Percentiles rank a stretch among this genome's conserved stretches.
Evolutionary conservation across 2,329 filamentous ascomycete genomes (phyloP).

Genomic region (Magnaporthiopsis incrustans): DNA sequence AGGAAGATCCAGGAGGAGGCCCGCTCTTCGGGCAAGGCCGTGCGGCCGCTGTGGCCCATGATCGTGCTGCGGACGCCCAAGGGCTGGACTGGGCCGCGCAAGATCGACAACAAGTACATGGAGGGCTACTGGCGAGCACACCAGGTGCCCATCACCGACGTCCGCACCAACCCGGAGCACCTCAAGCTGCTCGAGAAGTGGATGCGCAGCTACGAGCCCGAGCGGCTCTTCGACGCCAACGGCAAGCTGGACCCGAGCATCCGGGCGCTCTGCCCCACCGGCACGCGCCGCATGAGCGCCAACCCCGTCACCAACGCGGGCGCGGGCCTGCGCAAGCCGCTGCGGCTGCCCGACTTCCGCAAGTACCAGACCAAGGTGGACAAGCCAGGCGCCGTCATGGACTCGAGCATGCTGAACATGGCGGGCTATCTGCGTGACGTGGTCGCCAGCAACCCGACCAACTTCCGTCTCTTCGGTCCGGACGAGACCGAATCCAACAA

Average conservation of each 20-base stretch:
- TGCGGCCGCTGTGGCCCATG: conserved; percentile 71
- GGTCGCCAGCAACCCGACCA: conserved; percentile 53
- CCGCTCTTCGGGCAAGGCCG: conserved; percentile 59
- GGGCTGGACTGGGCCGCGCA: conserved; percentile 70
- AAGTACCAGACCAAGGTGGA: conserved; percentile 57
- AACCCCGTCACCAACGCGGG: conserved; percentile 72
- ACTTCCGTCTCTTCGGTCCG: conserved; percentile 70
- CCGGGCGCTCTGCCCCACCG: conserved; percentile 55
- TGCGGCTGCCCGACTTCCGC: conserved; percentile 62
- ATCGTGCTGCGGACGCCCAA: conserved; percentile 70
- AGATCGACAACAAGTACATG: conserved; percentile 61
- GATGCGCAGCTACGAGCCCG: conserved; percentile 71
- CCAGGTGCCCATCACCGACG: conserved; percentile 68
- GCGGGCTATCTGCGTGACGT: conserved; percentile 60
- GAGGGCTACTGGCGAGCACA: conserved; percentile 74
- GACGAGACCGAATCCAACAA: conserved; percentile 82
- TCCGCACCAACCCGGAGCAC: conserved; percentile 55
- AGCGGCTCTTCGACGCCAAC: conserved; percentile 57
- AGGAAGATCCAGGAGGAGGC: conserved; percentile 61
- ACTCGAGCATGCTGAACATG: conserved; percentile 63
- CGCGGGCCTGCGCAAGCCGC: conserved; percentile 49
- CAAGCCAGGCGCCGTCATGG: conserved; percentile 46
- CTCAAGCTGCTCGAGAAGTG: conserved; percentile 63
- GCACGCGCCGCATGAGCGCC: conserved; percentile 64
- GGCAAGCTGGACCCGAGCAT: conserved; percentile 58